Base-by-base conservation (phyloP, 192 early-diverging fungal species). In the Podochytrium sp. region DNA sequence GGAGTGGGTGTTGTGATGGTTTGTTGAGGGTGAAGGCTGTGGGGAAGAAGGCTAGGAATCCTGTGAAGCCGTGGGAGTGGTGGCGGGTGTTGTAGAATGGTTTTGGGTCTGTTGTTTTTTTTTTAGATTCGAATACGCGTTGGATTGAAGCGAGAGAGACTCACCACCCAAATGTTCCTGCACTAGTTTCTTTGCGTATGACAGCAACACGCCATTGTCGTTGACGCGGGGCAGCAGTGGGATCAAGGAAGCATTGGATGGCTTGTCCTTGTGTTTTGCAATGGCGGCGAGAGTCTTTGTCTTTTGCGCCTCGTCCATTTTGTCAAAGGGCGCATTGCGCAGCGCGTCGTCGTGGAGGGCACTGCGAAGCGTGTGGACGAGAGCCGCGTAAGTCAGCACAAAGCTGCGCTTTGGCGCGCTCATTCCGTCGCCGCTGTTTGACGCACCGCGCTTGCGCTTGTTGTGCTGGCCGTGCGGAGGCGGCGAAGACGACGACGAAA, bases 41-140 rank as follows among this genome's bases (percentile, higher is more conserved):
- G 10, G 66, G 66, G 40, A 69, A 69, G 35, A 69, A 69, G 29
- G 50, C 20, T 16, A 51, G 10, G 34, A 37, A 69, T 12, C 50
- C 34, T 50, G 43, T 0, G n/a, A 69, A 55, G 14, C 47, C 47
- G 49, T 35, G 7, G 20, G 66, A 69, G 37, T 55, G 51, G 29
- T 69, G 66, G 0, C 66, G 29, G 1, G 66, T 33, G 47, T 23
- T 16, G 50, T 51, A 69, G 53, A 55, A 69, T 7, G 66, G 50
- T 40, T 69, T 69, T 7, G 12, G 33, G 18, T 33, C 66, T 34
- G 51, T 12, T 47, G 43, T 47, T 47, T 47, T 7, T 25, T 57
- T 18, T 29, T 57, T 32, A 57, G 55, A 32, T 32, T 57, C 32
- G 20, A 12, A 32, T 25, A 14, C 29, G n/a, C n/a, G n/a, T 32